Conservation (phyloP, 805 yeast genomes). For the Suhomyces vadensis region DNA sequence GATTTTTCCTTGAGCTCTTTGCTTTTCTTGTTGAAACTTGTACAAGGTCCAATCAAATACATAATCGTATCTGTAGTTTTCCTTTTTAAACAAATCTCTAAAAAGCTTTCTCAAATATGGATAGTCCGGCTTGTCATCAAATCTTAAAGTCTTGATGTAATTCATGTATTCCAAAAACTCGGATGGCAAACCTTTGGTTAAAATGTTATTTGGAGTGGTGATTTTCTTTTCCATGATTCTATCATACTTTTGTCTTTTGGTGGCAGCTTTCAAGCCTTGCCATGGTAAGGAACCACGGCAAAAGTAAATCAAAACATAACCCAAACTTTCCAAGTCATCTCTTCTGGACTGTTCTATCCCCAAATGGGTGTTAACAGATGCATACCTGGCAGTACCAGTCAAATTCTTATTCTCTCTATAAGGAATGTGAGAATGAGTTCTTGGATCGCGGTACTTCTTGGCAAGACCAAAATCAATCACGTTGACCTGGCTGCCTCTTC, state of each 20-base stretch:
- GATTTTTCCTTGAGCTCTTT: constrained; percentile 43
- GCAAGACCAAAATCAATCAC: constrained; percentile 94
- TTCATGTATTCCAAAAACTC: constrained; percentile 87
- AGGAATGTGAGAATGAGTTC: constrained; percentile 92
- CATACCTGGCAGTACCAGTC: constrained; percentile 97
- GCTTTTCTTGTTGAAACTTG: constrained; percentile 65
- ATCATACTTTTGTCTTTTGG: constrained; percentile 96
- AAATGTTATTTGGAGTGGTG: constrained; percentile 80
- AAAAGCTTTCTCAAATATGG: constrained; percentile 82
- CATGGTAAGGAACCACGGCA: constrained; percentile 96
- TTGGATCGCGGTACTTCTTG: constrained; percentile 90
- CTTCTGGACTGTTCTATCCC: constrained; percentile 97
- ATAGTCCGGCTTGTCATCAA: constrained; percentile 97
- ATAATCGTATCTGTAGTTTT: constrained; percentile 89
- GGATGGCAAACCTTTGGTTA: constrained; percentile 88
- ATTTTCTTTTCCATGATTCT: constrained; percentile 93
- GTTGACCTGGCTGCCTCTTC: constrained; percentile 92
- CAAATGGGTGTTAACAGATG: constrained; percentile 90
- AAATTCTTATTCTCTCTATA: constrained; percentile 94
- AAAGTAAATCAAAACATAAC: constrained; percentile 91
- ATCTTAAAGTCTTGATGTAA: constrained; percentile 85
- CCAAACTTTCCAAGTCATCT: constrained; percentile 93
- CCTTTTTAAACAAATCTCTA: constrained; percentile 84
- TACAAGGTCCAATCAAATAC: constrained; percentile 96
- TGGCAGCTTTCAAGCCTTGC: constrained; percentile 97